Base-by-base conservation (phyloP, 257 asterid species). In the Fraxinus americana region DNA sequence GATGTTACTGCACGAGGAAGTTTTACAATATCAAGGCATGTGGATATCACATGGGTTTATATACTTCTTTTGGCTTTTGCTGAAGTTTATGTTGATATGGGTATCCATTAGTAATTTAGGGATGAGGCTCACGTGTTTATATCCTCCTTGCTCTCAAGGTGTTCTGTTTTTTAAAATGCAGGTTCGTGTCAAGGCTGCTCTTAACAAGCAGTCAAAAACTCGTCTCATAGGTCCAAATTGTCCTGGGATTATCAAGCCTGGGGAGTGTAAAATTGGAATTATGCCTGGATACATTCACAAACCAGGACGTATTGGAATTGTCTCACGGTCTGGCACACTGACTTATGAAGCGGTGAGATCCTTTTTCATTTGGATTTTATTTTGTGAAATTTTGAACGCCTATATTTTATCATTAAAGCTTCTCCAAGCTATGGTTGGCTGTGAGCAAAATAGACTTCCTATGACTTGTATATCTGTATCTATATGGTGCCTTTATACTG, bases 211-310 rank as follows among this genome's bases (percentile, higher is more conserved):
- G 82, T 88, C 97, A 11, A 93, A 90, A 85, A 95, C 99, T 71
- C 91, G 93, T 69, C 92, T 95, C 50, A 93, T 95, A 75, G 98
- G 98, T 78, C 99, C 99, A 57, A 95, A 95, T 81, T 95, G 99
- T 82, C 99, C 99, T 11, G 99, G 99, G 72, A 95, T 95, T 71
- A 95, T 93, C 87, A 95, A 95, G 85, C 99, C 99, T 29, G 99
- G 99, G 79, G 98, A 95, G 84, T 95, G 99, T 87, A 95, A 95
- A 83, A 93, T 93, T 39, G 99, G 99, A 65, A 95, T 95, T 80
- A 95, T 95, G 99, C 99, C 98, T 38, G 99, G 99, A 78, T 93
- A 93, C 88, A 96, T 96, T 83, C 99, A 96, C 88, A 96, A 96
- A 83, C 98, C 98, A 14, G 98, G 99, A 25, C 97, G 97, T 67